Evolutionary conservation across 2,329 filamentous ascomycete genomes (phyloP), one percentile per base, ranked within the genome.

Genomic region (Claviceps spartinae): DNA sequence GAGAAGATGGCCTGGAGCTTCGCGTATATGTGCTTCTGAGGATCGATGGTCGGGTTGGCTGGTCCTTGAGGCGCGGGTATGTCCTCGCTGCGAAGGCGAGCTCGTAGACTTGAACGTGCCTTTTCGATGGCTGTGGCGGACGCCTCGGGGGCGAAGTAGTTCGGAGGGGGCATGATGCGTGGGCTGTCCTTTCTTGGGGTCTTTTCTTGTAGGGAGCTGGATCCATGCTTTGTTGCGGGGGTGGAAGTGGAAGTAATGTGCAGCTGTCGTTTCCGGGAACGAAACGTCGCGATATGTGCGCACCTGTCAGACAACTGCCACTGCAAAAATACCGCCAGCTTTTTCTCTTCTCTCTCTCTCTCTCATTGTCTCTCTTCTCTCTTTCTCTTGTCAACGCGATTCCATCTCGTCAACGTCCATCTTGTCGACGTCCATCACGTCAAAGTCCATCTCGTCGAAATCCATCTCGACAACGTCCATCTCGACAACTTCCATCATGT

Each of bases 21-120:
- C 5, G 59, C 50, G 44, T 60, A 64, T 11, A 64, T 26, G 4
- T 60, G 52, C 1, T 53, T n/a, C 41, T 42, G 16, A 30, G 5
- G 24, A 13, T n/a, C 11, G 16, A 18, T 40, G 49, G 30, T 13
- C 34, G n/a, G 7, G 20, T 1, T 9, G 36, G 36, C 14, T 7
- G 20, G 14, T 26, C 18, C 36, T 38, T n/a, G 47, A 3, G 9
- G 18, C 24, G 42, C 11, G 18, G 43, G 26, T 4, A 34, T 22
- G 22, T 60, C 58, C 3, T 58, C 55, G 13, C 59, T 64, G 9
- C 61, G 59, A 13, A 67, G 58, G 7, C 63, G 62, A 37, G 59
- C 60, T 20, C 64, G 60, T 1, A 67, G 49, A 0, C 57, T 62
- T 11, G 47, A 51, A 38, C 47, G 22, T 20, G 50, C 37, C 47